phyloP scores from a whole-genome alignment of 1,284 basidiomycete genomes.

The Cutaneotrichosporon daszewskae region DNA sequence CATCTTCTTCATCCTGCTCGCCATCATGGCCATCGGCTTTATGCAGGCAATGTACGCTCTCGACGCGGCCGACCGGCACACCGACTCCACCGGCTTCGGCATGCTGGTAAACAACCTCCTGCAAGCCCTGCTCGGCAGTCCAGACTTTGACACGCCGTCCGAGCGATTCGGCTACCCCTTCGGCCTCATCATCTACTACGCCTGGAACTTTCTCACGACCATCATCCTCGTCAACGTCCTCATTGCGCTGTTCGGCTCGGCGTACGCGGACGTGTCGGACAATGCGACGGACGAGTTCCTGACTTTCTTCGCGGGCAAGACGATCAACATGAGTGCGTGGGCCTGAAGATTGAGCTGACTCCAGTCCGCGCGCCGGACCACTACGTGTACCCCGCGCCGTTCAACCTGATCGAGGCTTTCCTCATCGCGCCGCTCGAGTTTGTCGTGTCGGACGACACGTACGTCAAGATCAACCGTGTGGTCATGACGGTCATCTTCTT shows the following conservation, averaged over 20 bases:
- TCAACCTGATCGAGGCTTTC: constrained; percentile 69
- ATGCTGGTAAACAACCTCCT: constrained; percentile 66
- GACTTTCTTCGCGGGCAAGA: constrained; percentile 81
- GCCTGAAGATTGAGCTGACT: constrained; percentile 28
- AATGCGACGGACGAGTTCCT: constrained; percentile 53
- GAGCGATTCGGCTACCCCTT: constrained; percentile 53
- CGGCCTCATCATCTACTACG: constrained; percentile 74
- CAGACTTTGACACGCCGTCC: constrained; percentile 66
- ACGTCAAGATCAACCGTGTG: constrained; percentile 62
- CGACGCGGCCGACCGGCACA: constrained; percentile 79
- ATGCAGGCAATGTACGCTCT: constrained; percentile 69
- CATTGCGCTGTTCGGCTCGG: constrained; percentile 88
- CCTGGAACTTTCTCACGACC: constrained; percentile 81
- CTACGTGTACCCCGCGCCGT: constrained; percentile 48
- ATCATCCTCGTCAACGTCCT: constrained; percentile 88
- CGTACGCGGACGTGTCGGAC: constrained; percentile 68
- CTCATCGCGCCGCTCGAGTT: constrained; percentile 80
- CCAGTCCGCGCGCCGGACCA: constrained; percentile 71
- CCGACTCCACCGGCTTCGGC: constrained; percentile 65
- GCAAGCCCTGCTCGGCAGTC: constrained; percentile 73
- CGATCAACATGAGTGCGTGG: constrained; percentile 57
- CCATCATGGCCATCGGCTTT: constrained; percentile 76
- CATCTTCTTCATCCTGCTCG: constrained; percentile 81
- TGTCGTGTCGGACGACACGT: constrained; percentile 25
- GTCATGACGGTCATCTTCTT: constrained; percentile 76